Conservation (phyloP, 805 yeast genomes). For the Wickerhamomyces hampshirensis region DNA sequence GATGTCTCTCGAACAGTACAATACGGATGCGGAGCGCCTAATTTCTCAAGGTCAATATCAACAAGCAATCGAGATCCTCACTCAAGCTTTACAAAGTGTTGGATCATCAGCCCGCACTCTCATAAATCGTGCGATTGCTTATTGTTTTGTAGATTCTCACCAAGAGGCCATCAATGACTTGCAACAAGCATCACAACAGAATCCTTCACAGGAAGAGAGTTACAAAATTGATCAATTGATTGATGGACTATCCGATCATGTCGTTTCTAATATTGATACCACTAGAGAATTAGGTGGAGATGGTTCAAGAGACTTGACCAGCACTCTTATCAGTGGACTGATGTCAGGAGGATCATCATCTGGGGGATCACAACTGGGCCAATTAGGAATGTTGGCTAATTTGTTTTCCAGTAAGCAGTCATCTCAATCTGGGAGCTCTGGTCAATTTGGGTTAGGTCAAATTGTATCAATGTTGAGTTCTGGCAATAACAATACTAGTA, state of each 20-base stretch:
- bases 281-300: conserved; percentile 17
- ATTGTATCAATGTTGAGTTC: conserved; percentile 12
- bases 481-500: too few species aligned
- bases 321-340: conserved; percentile 18
- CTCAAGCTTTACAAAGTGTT: conserved; percentile 14
- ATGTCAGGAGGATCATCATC: conserved; percentile 16
- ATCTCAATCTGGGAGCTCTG: conserved; percentile 2
- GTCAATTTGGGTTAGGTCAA: conserved; percentile 10
- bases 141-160: conserved; percentile 11
- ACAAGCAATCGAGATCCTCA: conserved; percentile 8
- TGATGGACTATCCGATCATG: conserved; percentile 17
- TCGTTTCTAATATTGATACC: conserved; percentile 17
- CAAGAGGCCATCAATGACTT: conserved; percentile 21
- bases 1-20: conserved; percentile 9
- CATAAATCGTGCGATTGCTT: conserved; percentile 20
- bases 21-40: conserved; percentile 12
- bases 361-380: conserved; percentile 13
- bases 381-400: conserved; percentile 12
- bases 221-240: conserved; percentile 19
- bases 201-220: conserved; percentile 17
- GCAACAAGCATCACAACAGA: conserved; percentile 17
- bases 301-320: conserved; percentile 16
- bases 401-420: conserved; percentile 8
- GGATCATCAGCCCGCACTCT: conserved; percentile 17
- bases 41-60: conserved; percentile 9